These are phyloP conservation scores for Teratosphaeria gauchensis DNA, from an alignment of 2,329 filamentous ascomycete species.

Conservation along the genomic window DNA sequence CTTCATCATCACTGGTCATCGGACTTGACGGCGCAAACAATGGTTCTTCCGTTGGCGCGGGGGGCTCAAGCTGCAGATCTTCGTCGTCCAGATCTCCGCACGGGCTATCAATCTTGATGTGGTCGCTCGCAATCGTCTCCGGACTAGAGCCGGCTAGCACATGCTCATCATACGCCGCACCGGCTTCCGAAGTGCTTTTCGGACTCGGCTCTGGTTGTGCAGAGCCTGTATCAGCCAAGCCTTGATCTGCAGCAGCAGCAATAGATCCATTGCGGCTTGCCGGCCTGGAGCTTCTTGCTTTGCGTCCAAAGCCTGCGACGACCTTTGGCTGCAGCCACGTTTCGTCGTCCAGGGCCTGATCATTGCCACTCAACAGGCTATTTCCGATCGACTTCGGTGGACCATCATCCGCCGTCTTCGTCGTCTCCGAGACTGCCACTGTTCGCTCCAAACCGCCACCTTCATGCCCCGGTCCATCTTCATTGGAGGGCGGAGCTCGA, in stretches of 20 bases:
- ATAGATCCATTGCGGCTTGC: neutral
- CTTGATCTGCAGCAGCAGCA: neutral
- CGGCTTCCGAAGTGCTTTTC: neutral
- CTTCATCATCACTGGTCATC: neutral
- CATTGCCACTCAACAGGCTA: neutral
- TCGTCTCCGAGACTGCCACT: neutral
- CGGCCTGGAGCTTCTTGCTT: constrained; percentile 2
- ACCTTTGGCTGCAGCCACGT: constrained; percentile 13
- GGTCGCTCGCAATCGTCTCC: neutral
- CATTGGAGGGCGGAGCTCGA: neutral
- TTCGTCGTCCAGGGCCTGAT: constrained; percentile 7
- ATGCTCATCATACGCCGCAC: neutral
- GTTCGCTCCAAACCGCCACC: constrained; percentile 3
- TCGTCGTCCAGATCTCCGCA: neutral
- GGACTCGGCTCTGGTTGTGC: neutral
- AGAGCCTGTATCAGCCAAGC: neutral
- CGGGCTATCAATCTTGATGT: neutral
- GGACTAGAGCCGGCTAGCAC: neutral
- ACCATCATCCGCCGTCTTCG: neutral
- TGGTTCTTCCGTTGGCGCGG: neutral
- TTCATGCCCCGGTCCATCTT: neutral
- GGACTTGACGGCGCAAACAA: neutral
- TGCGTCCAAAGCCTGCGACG: constrained; percentile 13
- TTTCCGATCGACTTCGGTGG: neutral
- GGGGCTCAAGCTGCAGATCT: neutral